Conservation (phyloP, 2,329 filamentous ascomycete genomes). For the Alternaria alternata region DNA sequence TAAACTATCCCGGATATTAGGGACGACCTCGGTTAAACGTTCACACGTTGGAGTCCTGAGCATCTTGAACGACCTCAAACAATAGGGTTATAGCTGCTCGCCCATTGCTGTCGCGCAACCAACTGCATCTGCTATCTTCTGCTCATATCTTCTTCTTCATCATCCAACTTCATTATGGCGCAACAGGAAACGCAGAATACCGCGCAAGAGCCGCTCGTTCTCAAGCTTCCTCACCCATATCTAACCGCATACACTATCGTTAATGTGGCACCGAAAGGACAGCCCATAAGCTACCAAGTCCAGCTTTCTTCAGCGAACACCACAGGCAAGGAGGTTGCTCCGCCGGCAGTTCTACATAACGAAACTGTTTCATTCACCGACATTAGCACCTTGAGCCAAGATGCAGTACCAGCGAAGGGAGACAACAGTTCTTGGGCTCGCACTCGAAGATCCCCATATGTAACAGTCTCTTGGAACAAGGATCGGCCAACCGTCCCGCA, state of each 20-base stretch:
- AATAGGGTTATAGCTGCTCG: conserved; percentile 11
- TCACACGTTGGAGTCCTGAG: conserved; percentile 9
- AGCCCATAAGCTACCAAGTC: conserved; percentile 34
- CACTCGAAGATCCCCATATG: conserved; percentile 54
- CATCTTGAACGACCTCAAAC: conserved; percentile 18
- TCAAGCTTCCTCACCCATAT: conserved; percentile 51
- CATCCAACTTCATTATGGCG: conserved; percentile 24
- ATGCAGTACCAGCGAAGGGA: conserved; percentile 35
- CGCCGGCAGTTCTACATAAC: conserved; percentile 40
- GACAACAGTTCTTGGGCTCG: conserved; percentile 56
- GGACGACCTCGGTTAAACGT: conserved; percentile 39
- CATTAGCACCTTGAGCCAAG: conserved; percentile 33
- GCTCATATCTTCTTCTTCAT: neutral
- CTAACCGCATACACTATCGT: conserved; percentile 46
- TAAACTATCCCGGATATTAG: conserved; percentile 17
- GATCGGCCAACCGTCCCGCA: conserved; percentile 55
- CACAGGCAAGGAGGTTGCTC: conserved; percentile 30
- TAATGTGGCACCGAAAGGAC: conserved; percentile 30
- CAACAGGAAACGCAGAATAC: conserved; percentile 24
- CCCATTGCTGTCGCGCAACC: neutral
- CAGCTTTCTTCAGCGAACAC: conserved; percentile 26
- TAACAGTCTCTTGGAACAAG: conserved; percentile 54
- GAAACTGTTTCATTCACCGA: conserved; percentile 41
- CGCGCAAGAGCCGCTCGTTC: conserved; percentile 32
- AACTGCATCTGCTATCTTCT: conserved; percentile 12